Evolutionary conservation across 768 basidiomycete species (phyloP), one percentile per base, ranked within the genome.

Genomic region (Tricholoma terreum): DNA sequence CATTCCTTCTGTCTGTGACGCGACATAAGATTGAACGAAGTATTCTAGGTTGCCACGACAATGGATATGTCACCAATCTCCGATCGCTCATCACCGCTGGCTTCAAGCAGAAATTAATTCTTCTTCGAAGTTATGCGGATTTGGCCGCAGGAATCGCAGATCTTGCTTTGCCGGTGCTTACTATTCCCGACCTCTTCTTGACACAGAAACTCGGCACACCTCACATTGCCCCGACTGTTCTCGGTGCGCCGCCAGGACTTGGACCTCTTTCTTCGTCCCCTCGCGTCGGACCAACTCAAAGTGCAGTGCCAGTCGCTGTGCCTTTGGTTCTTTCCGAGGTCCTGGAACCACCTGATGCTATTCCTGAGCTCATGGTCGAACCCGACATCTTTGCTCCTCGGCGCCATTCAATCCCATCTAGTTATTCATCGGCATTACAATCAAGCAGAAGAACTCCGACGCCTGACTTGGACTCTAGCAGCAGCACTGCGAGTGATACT

Each of bases 51-150:
- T 85, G 84, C 64, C 88, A 89, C 67, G 87, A 89, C 71, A 84
- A 83, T 72, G 87, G 88, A 62, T 89, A 90, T 72, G 77, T 81
- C 51, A 79, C 82, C 22, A 78, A 76, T 56, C 79, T 90, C 53
- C 80, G 80, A 48, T 83, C 85, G 17, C 80, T 85, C 51, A 81
- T 86, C 53, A 87, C 87, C 43, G 80, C 82, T 30, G 86, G 87
- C 31, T 82, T 79, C 63, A 79, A 80, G 60, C 73, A 84, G 55
- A 90, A 87, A 72, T 74, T 89, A 59, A 77, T 84, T 57, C 76
- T 89, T 33, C 75, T 90, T 50, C 82, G 79, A 71, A 79, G 85
- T 55, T 87, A 87, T 68, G 67, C 75, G 38, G 81, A 86, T 11
- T 77, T 85, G 65, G 86, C 86, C 15, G 66, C 75, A 38, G 84